Conservation (phyloP, 163 green algal genomes). For the Picocystis sp. region DNA sequence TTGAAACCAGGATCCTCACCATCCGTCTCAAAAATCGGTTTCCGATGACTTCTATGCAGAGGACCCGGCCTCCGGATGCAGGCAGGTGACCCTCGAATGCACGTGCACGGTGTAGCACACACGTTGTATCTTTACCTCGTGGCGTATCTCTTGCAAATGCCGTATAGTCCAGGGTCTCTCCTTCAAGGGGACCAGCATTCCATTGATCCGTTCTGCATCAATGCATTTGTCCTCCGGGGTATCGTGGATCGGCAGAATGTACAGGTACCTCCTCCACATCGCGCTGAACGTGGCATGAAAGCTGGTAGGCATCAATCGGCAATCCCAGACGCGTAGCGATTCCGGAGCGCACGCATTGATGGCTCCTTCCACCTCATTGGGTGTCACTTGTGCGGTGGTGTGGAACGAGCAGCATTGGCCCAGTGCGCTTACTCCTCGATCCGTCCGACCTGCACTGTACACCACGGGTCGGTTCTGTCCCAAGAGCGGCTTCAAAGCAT, state of each 20-base stretch:
- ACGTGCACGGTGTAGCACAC: constrained; percentile 12
- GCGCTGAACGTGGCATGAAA: constrained; percentile 44
- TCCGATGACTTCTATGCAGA: constrained; percentile 33
- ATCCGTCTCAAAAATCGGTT: constrained; percentile 38
- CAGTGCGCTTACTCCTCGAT: no score
- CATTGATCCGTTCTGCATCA: constrained; percentile 9
- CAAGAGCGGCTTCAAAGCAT: no score
- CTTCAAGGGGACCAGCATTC: constrained; percentile 28
- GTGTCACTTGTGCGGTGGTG: no score
- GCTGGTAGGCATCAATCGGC: constrained; percentile 9
- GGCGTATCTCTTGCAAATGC: constrained; percentile 31
- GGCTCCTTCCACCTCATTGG: no score
- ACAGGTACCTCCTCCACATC: constrained; percentile 36
- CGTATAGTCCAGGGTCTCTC: constrained; percentile 17
- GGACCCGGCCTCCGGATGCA: constrained; percentile 2
- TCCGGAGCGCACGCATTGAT: no score
- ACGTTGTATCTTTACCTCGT: constrained; percentile 15
- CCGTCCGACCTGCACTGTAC: no score
- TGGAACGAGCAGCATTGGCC: no score
- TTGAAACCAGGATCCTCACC: constrained; percentile 30
- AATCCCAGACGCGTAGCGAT: no score
- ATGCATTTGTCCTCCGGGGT: constrained; percentile 6
- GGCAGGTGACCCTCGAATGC: constrained; percentile 1
- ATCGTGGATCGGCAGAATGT: constrained; percentile 31
- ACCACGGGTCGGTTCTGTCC: no score